Evolutionary conservation across 2,329 filamentous ascomycete genomes (phyloP).

Genomic region (Trichoderma asperellum): DNA sequence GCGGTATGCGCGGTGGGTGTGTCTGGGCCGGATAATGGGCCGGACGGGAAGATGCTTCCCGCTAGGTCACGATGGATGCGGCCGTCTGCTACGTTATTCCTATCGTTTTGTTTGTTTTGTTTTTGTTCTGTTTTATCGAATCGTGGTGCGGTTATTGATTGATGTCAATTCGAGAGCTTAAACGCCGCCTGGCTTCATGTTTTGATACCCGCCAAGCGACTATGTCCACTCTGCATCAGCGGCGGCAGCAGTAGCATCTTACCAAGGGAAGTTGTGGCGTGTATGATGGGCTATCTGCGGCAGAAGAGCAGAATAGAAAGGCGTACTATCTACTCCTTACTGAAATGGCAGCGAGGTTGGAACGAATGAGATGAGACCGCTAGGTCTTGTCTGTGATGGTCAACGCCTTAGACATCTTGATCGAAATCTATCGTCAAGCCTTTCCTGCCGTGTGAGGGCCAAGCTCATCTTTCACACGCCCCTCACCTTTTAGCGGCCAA

Average conservation of each 20-base stretch:
- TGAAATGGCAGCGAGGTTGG: not conserved
- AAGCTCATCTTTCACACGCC: slow-evolving; percentile 17
- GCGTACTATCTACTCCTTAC: not conserved
- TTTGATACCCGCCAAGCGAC: slow-evolving; percentile 10
- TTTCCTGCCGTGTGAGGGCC: not conserved
- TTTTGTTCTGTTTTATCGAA: not conserved
- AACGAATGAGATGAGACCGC: slow-evolving; percentile 9
- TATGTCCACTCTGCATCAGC: slow-evolving; percentile 2
- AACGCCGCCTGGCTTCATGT: not conserved
- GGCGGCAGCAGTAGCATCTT: not conserved
- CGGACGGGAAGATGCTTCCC: slow-evolving; percentile 28
- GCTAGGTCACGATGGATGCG: slow-evolving; percentile 22
- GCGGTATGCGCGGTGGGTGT: slow-evolving; percentile 3
- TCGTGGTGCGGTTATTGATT: not conserved
- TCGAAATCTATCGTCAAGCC: slow-evolving; percentile 7
- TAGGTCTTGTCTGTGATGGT: not conserved
- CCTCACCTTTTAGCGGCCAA: slow-evolving; percentile 4
- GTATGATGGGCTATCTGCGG: not conserved
- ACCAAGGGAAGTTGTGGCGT: not conserved
- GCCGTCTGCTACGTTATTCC: slow-evolving; percentile 4
- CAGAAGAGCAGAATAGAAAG: not conserved
- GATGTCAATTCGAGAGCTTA: not conserved
- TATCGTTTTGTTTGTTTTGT: slow-evolving; percentile 1
- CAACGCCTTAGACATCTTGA: slow-evolving; percentile 43
- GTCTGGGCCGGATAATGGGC: slow-evolving; percentile 28